These are phyloP conservation scores for Caulochytrium protostelioides DNA, from an alignment of 371 early-diverging fungal species.

Conservation along the genomic window DNA sequence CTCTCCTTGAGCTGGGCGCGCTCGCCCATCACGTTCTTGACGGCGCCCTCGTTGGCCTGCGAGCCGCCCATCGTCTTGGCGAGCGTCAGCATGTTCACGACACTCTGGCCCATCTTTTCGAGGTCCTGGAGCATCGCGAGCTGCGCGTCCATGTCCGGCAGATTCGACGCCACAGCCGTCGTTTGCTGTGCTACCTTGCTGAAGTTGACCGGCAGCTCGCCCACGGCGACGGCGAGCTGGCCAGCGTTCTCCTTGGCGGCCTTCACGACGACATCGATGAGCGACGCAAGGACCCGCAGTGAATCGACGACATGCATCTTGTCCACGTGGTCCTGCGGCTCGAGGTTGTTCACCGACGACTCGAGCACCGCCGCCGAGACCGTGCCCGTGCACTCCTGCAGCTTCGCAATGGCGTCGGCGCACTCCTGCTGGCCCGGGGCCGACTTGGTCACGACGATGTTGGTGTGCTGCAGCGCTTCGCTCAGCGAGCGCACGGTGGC, in stretches of 20 bases:
- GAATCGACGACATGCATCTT: slow-evolving; percentile 12
- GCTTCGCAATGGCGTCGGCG: slow-evolving; percentile 10
- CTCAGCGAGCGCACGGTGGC: slow-evolving; percentile 6
- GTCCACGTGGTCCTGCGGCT: slow-evolving; percentile 4
- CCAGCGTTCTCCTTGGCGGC: slow-evolving; percentile 9
- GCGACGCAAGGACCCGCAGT: slow-evolving; percentile 11
- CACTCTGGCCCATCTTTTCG: too few relatives aligned
- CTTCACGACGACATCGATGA: slow-evolving; percentile 16
- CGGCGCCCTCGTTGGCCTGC: slow-evolving; percentile 7
- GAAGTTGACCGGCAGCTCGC: slow-evolving; percentile 13
- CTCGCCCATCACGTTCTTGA: slow-evolving; percentile 6
- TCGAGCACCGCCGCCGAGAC: slow-evolving; percentile 15
- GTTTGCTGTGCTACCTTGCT: slow-evolving; percentile 7
- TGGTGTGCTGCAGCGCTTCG: slow-evolving; percentile 8
- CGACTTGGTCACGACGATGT: slow-evolving; percentile 5
- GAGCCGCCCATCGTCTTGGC: slow-evolving; percentile 4
- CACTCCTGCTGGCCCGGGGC: slow-evolving; percentile 27
- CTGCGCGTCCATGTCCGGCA: too few relatives aligned
- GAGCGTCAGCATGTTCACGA: slow-evolving; percentile 1
- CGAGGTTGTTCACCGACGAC: slow-evolving; percentile 12
- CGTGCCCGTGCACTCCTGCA: slow-evolving; percentile 5
- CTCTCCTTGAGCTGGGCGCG: slow-evolving; percentile 4
- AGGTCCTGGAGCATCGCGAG: too few relatives aligned
- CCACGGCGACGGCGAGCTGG: slow-evolving; percentile 9
- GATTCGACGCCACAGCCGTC: too few relatives aligned